Conservation (phyloP, 1,284 basidiomycete species). For the Cutaneotrichosporon dermatis region DNA sequence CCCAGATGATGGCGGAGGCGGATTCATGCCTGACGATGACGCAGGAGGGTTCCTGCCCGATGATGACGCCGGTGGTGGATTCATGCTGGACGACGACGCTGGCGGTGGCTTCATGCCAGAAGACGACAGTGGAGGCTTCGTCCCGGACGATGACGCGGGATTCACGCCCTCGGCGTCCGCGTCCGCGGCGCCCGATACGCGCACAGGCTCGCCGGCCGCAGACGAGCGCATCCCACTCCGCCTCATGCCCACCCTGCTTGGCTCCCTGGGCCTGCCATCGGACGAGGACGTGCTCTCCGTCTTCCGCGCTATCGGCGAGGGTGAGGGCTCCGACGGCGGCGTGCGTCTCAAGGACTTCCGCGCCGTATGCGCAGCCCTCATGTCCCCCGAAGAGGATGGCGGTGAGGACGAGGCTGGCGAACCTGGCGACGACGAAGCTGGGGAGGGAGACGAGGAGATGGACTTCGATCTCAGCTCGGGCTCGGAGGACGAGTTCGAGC, state of each 20-base stretch:
- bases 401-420: conserved; percentile 18
- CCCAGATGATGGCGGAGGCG: conserved; percentile 13
- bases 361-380: conserved; percentile 45
- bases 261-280: conserved; percentile 36
- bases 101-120: conserved; percentile 24
- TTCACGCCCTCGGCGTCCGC: conserved; percentile 19
- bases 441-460: conserved; percentile 1
- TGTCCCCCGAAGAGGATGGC: conserved; percentile 29
- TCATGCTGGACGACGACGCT: conserved; percentile 16
- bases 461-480: conserved; percentile 2
- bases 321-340: conserved; percentile 1
- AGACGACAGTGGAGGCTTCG: conserved; percentile 23
- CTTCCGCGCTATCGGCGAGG: conserved; percentile 35
- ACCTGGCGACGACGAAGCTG: conserved; percentile 6
- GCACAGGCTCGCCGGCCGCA: not conserved
- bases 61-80: conserved; percentile 16
- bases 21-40: conserved; percentile 14
- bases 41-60: conserved; percentile 11
- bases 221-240: conserved; percentile 30
- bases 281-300: conserved; percentile 47
- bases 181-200: conserved; percentile 1
- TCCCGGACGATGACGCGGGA: conserved; percentile 19
- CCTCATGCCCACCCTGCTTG: conserved; percentile 33
- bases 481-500: conserved; percentile 28
- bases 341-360: conserved; percentile 37